Evolutionary conservation across 176 grass and related monocot species (phyloP).

Genomic region (Eragrostis nindensis): DNA sequence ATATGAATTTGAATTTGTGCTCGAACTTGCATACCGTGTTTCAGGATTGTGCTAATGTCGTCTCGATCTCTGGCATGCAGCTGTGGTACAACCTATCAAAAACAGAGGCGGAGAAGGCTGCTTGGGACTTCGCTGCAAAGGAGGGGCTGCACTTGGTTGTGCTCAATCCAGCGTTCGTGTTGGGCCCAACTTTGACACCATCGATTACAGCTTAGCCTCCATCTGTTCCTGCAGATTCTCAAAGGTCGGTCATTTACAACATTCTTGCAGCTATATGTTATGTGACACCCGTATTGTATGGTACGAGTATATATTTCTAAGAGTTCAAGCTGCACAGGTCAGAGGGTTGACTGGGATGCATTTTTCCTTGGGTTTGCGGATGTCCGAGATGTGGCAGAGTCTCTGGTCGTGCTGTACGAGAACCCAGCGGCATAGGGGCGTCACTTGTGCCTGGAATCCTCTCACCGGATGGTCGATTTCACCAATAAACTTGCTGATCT

Average conservation of each 20-base stretch:
- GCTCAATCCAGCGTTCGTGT: constrained; percentile 55
- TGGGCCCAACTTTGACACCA: constrained; percentile 50
- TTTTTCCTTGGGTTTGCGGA: constrained; percentile 44
- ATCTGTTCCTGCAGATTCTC: constrained; percentile 22
- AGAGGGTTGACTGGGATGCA: constrained; percentile 36
- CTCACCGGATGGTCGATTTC: constrained; percentile 39
- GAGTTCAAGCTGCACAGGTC: constrained; percentile 31
- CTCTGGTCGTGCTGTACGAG: constrained; percentile 49
- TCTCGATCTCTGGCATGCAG: constrained; percentile 3
- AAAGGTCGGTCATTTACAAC: constrained; percentile 28
- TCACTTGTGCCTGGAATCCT: constrained; percentile 54
- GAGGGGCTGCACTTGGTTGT: constrained; percentile 52
- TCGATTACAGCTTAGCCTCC: constrained; percentile 18
- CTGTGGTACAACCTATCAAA: constrained; percentile 69
- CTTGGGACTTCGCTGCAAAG: constrained; percentile 53
- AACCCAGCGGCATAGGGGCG: constrained; percentile 47
- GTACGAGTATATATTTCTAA: constrained; percentile 14
- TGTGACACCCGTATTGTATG: not conserved
- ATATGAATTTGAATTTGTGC: no score
- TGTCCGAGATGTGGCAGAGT: constrained; percentile 50
- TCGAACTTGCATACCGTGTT: no score
- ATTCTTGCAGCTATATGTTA: not conserved
- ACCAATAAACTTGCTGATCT: constrained; percentile 43
- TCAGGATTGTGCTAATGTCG: not conserved
- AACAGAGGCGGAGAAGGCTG: constrained; percentile 63